Evolutionary conservation across 2,329 filamentous ascomycete genomes (phyloP).

Genomic region (Talaromyces sp.): DNA sequence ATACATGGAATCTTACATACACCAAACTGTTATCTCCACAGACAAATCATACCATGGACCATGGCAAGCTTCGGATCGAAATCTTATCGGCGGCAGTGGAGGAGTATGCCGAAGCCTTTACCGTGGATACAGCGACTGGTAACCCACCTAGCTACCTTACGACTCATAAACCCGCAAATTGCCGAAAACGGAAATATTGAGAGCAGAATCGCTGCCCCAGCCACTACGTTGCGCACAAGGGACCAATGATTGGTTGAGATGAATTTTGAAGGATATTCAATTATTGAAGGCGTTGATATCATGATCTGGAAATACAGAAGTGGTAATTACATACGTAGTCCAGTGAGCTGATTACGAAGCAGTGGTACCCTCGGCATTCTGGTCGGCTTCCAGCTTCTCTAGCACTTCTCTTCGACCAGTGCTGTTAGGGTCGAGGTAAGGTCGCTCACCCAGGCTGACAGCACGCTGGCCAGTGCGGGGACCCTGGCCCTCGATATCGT

Average conservation of each 20-base stretch:
- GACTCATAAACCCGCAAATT: neutral
- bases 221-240: neutral
- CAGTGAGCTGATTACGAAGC: neutral
- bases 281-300: neutral
- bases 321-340: neutral
- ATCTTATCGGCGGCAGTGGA: neutral
- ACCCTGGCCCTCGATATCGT: slow-evolving; percentile 43
- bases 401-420: slow-evolving; percentile 19
- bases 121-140: neutral
- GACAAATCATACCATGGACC: neutral
- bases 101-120: neutral
- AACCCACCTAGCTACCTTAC: neutral
- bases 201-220: neutral
- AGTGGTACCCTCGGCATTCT: neutral
- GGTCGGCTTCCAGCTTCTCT: neutral
- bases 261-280: neutral
- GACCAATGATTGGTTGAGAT: neutral
- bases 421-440: slow-evolving; percentile 47
- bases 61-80: neutral
- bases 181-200: neutral
- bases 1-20: neutral
- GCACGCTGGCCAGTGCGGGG: slow-evolving; percentile 45
- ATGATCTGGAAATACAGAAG: neutral
- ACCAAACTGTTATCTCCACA: neutral
- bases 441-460: slow-evolving; percentile 51